Evolutionary conservation across 2,329 filamentous ascomycete genomes (phyloP), one percentile per base, ranked within the genome.

Genomic region (Fusarium concolor): DNA sequence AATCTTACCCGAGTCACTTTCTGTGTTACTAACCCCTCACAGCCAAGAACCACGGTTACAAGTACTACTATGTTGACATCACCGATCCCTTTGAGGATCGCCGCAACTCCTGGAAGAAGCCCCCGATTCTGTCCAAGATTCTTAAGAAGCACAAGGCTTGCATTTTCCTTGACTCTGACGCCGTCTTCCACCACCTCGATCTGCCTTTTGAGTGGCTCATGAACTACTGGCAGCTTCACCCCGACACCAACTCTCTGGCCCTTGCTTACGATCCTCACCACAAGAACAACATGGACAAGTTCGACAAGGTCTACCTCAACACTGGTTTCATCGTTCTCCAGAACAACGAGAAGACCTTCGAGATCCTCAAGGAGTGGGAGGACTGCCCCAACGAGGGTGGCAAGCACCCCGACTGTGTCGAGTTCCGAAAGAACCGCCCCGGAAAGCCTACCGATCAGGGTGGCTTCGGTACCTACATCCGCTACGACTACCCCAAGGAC

Each of bases 251-350:
- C 75, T 80, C 81, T 17, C 75, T 83, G 44, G 79, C 80, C 46
- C 76, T 83, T 42, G 80, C 81, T 24, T 67, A 77, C 35, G 81
- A 83, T 31, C 81, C 81, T 6, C 70, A 75, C 26, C 59, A 65
- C 33, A 73, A 79, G 35, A 71, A 72, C 71, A 83, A 83, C 74
- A 73, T 76, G 58, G 81, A 83, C 70, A 73, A 76, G 66, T 78
- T 76, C 24, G 77, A 76, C 60, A 79, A 78, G 55, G 68, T 77
- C 67, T 83, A 80, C 78, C 78, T 81, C 70, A 86, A 86, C 76
- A 84, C 84, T 2, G 84, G 84, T 18, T 86, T 86, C 77, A 84
- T 86, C 73, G 76, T 86, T 38, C 80, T 84, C 5, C 84, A 86
- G 75, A 84, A 85, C 73, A 83, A 83, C 68, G 73, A 78, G 17